These are phyloP conservation scores for Apium graveolens DNA, from an alignment of 129 eudicot species.

Conservation along the genomic window DNA sequence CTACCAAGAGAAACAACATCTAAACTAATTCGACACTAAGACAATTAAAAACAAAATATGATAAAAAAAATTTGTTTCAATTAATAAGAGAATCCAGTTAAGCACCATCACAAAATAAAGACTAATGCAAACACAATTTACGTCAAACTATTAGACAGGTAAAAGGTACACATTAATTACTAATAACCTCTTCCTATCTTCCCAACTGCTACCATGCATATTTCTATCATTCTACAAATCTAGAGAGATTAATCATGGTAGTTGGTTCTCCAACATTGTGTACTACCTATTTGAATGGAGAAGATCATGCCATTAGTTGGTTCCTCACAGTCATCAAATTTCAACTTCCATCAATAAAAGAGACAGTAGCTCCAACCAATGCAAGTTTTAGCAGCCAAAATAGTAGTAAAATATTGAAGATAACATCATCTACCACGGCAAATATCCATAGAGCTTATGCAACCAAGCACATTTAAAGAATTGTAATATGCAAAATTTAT, in stretches of 20 bases:
- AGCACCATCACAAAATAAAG: neutral
- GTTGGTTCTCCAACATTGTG: neutral
- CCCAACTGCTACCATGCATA: neutral
- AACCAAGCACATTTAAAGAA: neutral
- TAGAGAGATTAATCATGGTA: neutral
- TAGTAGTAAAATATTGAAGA: neutral
- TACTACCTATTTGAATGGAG: neutral
- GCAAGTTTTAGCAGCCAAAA: neutral
- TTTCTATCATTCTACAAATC: neutral
- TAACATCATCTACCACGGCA: neutral
- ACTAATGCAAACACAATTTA: neutral
- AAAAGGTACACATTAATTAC: neutral
- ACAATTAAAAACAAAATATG: too few relatives aligned
- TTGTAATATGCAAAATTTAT: neutral
- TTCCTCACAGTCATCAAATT: neutral
- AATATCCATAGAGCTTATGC: neutral
- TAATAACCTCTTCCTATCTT: neutral
- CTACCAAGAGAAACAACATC: neutral
- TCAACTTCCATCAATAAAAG: neutral
- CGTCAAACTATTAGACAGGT: neutral
- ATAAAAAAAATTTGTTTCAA: too few relatives aligned
- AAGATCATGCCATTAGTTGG: neutral
- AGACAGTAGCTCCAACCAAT: neutral
- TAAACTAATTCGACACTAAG: neutral
- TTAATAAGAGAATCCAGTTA: neutral